Percentiles rank a stretch among this genome's conserved stretches.
phyloP scores from a whole-genome alignment of 2,329 filamentous ascomycete genomes.

The Zymoseptoria pseudotritici region DNA sequence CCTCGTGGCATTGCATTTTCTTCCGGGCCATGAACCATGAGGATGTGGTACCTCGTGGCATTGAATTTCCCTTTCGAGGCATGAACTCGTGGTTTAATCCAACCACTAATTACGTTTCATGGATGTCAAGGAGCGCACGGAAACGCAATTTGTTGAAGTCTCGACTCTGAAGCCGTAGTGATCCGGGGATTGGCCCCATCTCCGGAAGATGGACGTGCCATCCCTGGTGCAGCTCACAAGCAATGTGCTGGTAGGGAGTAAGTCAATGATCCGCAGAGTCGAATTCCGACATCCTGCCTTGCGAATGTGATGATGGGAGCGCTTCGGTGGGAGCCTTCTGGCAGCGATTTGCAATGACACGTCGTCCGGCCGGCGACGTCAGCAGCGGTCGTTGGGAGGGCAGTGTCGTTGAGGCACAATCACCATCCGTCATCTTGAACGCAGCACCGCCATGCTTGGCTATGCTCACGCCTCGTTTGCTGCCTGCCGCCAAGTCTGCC shows the following conservation, averaged over 20 bases:
- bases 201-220: background rate
- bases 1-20: background rate
- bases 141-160: background rate
- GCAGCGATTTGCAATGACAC: too few relatives aligned
- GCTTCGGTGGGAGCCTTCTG: background rate
- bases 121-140: too few relatives aligned
- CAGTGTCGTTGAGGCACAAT: too few relatives aligned
- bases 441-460: background rate
- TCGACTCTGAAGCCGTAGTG: background rate
- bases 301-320: background rate
- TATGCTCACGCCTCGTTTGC: background rate
- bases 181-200: background rate
- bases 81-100: background rate
- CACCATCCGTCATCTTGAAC: background rate
- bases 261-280: background rate
- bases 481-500: background rate
- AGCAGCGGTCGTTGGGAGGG: too few relatives aligned
- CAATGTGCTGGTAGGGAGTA: background rate
- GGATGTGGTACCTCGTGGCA: background rate
- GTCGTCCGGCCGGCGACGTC: too few relatives aligned
- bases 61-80: background rate
- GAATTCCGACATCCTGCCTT: background rate
- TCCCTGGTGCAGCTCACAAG: background rate
- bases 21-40: background rate
- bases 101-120: background rate